phyloP scores from a whole-genome alignment of 2,329 filamentous ascomycete species.

The Mycosphaerella sp. region DNA sequence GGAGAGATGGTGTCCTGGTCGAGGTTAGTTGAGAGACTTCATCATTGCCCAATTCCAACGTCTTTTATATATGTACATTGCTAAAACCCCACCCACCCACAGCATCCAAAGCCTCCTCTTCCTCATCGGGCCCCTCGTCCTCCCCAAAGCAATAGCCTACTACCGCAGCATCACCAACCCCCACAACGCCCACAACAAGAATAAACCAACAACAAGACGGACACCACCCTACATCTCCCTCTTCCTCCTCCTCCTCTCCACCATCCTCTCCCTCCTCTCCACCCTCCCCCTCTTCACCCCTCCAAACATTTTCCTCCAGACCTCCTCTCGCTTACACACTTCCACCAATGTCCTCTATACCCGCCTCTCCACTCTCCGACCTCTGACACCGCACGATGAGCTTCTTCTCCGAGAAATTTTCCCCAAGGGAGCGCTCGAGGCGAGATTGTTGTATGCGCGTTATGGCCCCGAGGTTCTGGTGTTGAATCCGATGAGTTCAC shows the following conservation, averaged over 20 bases:
- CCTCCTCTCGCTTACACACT: constrained; percentile 67
- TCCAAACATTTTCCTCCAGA: constrained; percentile 73
- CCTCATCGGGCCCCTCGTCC: constrained; percentile 61
- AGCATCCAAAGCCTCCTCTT: constrained; percentile 44
- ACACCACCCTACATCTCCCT: constrained; percentile 37
- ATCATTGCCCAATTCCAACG: not conserved
- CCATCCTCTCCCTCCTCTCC: constrained; percentile 50
- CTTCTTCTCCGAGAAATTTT: constrained; percentile 59
- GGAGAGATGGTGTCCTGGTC: constrained; percentile 14
- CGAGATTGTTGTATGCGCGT: constrained; percentile 72
- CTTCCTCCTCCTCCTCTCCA: constrained; percentile 52
- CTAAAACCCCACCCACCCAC: not conserved
- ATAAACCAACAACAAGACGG: constrained; percentile 34
- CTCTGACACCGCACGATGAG: constrained; percentile 56
- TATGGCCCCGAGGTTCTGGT: constrained; percentile 67
- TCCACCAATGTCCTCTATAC: constrained; percentile 73
- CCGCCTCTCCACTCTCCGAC: constrained; percentile 57
- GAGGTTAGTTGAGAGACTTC: constrained; percentile 5
- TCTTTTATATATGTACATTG: too few relatives aligned
- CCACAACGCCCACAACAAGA: too few relatives aligned
- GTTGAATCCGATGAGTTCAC: constrained; percentile 68
- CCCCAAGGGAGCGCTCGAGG: constrained; percentile 54
- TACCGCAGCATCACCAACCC: constrained; percentile 49
- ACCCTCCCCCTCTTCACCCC: constrained; percentile 63
- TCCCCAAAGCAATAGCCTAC: constrained; percentile 59